Conservation (phyloP, 768 basidiomycete species). For the Sarcodon aspratus region DNA sequence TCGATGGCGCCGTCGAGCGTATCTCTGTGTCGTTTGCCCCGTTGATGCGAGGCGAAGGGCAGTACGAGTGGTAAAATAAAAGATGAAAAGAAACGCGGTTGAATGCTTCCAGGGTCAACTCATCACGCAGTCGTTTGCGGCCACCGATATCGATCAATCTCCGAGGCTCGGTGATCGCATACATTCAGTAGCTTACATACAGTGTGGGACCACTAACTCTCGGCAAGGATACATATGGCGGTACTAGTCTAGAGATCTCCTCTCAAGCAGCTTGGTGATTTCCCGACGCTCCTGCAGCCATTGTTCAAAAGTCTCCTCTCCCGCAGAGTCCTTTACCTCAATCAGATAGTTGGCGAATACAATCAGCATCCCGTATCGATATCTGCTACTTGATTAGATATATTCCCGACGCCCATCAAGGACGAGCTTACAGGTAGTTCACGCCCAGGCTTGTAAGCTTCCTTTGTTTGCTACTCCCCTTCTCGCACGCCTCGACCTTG, state of each 20-base stretch:
- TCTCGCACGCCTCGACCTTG: slow-evolving; percentile 75
- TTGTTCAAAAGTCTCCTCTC: slow-evolving; percentile 51
- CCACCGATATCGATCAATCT: no score
- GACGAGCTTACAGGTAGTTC: slow-evolving; percentile 66
- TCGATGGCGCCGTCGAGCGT: slow-evolving; percentile 6
- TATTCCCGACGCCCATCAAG: slow-evolving; percentile 8
- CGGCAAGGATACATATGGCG: neutral
- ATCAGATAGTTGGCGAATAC: slow-evolving; percentile 94
- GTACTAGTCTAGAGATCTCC: slow-evolving; percentile 55
- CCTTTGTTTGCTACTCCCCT: slow-evolving; percentile 64
- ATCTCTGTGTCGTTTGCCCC: slow-evolving; percentile 8
- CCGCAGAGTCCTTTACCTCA: slow-evolving; percentile 37
- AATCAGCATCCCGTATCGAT: slow-evolving; percentile 85
- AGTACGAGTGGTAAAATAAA: slow-evolving; percentile 5
- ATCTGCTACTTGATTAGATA: slow-evolving; percentile 29
- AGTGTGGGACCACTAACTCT: no score
- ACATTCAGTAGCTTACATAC: no score
- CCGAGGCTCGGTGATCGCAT: no score
- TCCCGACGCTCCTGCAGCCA: slow-evolving; percentile 83
- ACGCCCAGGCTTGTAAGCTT: slow-evolving; percentile 68
- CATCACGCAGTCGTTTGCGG: no score
- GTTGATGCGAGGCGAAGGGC: slow-evolving; percentile 2
- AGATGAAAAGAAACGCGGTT: slow-evolving; percentile 2
- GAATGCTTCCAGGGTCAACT: no score
- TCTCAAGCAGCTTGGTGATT: slow-evolving; percentile 61